These are phyloP conservation scores for Elsinoe arachidis DNA, from an alignment of 2,329 filamentous ascomycete genomes.

Conservation along the genomic window DNA sequence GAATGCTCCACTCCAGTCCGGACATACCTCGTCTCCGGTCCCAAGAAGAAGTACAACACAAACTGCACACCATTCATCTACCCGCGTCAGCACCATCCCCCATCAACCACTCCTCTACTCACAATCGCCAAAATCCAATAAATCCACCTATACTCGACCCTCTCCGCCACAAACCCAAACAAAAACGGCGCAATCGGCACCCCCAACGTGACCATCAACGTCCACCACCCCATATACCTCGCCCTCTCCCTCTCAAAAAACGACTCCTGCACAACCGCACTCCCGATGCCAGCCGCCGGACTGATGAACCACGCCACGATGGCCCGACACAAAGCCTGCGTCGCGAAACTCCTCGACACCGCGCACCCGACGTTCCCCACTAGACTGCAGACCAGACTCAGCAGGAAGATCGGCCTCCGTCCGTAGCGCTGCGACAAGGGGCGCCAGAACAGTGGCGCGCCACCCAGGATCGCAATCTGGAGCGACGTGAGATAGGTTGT, in stretches of 20 bases:
- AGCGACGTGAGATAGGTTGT: conserved; percentile 47
- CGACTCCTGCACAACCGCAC: conserved; percentile 47
- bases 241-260: conserved; percentile 48
- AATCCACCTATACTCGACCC: conserved; percentile 49
- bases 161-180: conserved; percentile 38
- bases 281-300: conserved; percentile 46
- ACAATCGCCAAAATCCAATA: conserved; percentile 49
- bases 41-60: conserved; percentile 45
- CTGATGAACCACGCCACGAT: conserved; percentile 48
- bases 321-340: conserved; percentile 43
- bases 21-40: conserved; percentile 47
- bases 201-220: conserved; percentile 41
- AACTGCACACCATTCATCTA: conserved; percentile 47
- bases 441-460: conserved; percentile 48
- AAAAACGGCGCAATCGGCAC: conserved; percentile 34
- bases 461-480: conserved; percentile 46
- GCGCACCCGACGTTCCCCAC: conserved; percentile 47
- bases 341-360: conserved; percentile 38
- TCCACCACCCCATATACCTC: conserved; percentile 50
- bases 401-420: conserved; percentile 44
- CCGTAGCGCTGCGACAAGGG: conserved; percentile 47
- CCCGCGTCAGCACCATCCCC: too few species aligned
- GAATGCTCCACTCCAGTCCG: conserved; percentile 29
- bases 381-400: conserved; percentile 39
- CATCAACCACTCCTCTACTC: conserved; percentile 15